phyloP scores from a whole-genome alignment of 192 early-diverging fungal genomes.

The Helicostylum pulchrum region DNA sequence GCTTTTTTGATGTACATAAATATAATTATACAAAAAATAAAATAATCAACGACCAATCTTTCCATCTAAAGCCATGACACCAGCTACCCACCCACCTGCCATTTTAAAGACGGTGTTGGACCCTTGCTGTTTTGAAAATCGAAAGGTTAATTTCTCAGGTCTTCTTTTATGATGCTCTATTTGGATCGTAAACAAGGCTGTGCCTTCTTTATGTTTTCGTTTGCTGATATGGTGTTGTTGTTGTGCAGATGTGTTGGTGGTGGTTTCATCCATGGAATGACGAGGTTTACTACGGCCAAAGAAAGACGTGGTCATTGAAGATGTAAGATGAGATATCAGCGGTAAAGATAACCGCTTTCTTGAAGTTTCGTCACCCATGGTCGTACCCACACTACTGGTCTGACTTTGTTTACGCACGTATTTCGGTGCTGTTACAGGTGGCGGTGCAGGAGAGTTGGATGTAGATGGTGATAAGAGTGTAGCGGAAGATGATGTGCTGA shows the following conservation, averaged over 20 bases:
- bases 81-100: conserved; percentile 11
- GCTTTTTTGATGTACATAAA: not conserved
- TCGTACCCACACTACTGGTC: not conserved
- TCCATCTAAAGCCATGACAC: conserved; percentile 8
- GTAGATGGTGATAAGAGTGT: not conserved
- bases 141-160: conserved; percentile 1
- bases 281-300: conserved; percentile 6
- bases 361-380: not conserved
- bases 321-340: conserved; percentile 15
- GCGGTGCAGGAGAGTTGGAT: not conserved
- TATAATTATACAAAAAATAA: not conserved
- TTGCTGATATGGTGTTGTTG: not conserved
- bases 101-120: conserved; percentile 24
- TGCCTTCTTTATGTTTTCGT: conserved; percentile 17
- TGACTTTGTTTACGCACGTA: conserved; percentile 4
- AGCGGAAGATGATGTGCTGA: conserved; percentile 1
- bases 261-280: not conserved
- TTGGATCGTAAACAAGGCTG: conserved; percentile 21
- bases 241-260: not conserved
- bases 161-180: conserved; percentile 4
- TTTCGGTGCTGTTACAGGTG: not conserved
- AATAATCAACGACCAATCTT: conserved; percentile 3
- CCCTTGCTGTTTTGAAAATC: conserved; percentile 19
- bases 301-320: conserved; percentile 17
- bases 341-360: conserved; percentile 28